Evolutionary conservation across 805 yeast species (phyloP), one percentile per base, ranked within the genome.

Genomic region (Metschnikowia kunwiensis): DNA sequence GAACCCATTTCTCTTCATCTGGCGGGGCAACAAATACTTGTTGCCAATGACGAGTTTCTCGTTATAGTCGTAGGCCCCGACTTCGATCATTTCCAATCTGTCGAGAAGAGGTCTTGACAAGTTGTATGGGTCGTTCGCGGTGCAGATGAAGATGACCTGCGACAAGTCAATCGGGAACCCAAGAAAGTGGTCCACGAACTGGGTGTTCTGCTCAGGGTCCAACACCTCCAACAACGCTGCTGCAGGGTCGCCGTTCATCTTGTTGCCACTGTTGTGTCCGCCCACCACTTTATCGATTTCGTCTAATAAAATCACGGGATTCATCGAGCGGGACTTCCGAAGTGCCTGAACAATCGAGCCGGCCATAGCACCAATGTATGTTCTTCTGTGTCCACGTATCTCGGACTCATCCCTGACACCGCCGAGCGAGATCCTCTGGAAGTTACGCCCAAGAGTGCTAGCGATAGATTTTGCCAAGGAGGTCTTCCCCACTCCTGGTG

Each of bases 401-500:
- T 87, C 96, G 3, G 93, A 83, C 60, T 86, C 95, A 53, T 87
- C 95, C 45, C 83, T 80, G 28, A 87, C 75, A 25, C 96, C 96
- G 18, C 96, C 96, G 2, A 87, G 71, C 2, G 94, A 83, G 12
- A 87, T 72, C 27, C 95, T 69, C 55, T 86, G 91, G 57, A 86
- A 82, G 41, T 78, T 75, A 30, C 94, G 71, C 0, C 84, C 81
- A 38, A 87, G 61, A 5, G 91, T 77, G 8, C 69, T 61, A 1
- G 96, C 95, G 31, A 87, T 77, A 0, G 94, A 83, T 52, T 79
- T 78, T 4, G 95, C 95, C 38, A 87, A 66, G 1, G 93, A 82
- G 0, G 96, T 87, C 57, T 87, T 87, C 19, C 96, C 96, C 10
- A 86, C 93, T 24, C 96, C 96, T 0, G 96, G 96, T 8, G 96